phyloP scores from a whole-genome alignment of 2,329 filamentous ascomycete species.

The Paecilomyces variotii region DNA sequence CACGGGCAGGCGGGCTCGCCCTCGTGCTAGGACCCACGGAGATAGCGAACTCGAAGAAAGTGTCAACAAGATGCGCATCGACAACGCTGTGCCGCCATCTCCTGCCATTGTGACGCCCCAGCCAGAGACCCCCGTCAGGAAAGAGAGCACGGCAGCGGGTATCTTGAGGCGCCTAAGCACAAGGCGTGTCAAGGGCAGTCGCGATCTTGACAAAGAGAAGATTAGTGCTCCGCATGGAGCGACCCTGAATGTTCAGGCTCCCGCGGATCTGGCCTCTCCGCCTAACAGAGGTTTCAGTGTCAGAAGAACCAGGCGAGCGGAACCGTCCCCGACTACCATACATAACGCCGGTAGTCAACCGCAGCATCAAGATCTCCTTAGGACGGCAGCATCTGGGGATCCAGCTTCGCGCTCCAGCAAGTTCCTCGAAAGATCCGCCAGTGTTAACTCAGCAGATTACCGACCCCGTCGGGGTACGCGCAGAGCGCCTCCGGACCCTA shows the following conservation, averaged over 20 bases:
- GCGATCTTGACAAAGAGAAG: slow-evolving; percentile 36
- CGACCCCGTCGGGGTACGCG: slow-evolving; percentile 54
- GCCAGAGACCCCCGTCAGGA: slow-evolving; percentile 58
- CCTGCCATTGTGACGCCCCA: slow-evolving; percentile 50
- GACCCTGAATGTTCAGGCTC: slow-evolving; percentile 72
- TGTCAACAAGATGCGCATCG: slow-evolving; percentile 57
- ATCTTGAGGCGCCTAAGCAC: slow-evolving; percentile 88
- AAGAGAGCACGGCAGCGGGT: slow-evolving; percentile 79
- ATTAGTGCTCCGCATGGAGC: slow-evolving; percentile 62
- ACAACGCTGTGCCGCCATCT: slow-evolving; percentile 40
- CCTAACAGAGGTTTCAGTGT: slow-evolving; percentile 88
- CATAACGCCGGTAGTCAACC: slow-evolving; percentile 54
- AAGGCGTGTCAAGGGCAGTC: slow-evolving; percentile 57
- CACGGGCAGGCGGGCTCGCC: slow-evolving; percentile 73
- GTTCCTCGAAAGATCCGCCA: slow-evolving; percentile 75
- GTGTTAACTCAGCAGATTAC: slow-evolving; percentile 81
- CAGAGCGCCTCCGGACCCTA: slow-evolving; percentile 46
- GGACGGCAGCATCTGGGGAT: slow-evolving; percentile 60
- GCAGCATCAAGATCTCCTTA: slow-evolving; percentile 70
- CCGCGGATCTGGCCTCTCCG: slow-evolving; percentile 55
- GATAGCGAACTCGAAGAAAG: slow-evolving; percentile 80
- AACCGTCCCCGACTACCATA: slow-evolving; percentile 47
- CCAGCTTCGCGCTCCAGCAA: slow-evolving; percentile 54
- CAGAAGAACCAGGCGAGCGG: slow-evolving; percentile 50
- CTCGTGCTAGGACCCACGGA: slow-evolving; percentile 83